phyloP scores from a whole-genome alignment of 805 yeast genomes.

The Cyberlindnera japonica region DNA sequence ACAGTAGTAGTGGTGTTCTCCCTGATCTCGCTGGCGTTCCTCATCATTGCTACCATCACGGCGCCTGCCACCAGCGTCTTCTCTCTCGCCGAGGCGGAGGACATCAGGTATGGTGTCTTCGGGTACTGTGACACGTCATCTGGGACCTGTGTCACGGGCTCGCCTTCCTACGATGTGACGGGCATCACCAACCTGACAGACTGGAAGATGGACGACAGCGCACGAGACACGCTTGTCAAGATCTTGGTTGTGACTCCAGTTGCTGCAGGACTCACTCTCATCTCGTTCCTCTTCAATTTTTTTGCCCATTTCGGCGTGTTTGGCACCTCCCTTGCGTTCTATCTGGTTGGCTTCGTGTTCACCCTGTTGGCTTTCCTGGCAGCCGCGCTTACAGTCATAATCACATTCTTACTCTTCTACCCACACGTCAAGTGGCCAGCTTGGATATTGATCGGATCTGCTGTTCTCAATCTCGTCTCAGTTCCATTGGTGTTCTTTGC shows the following conservation, averaged over 20 bases:
- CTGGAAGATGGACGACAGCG: constrained; percentile 46
- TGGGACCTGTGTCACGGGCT: constrained; percentile 40
- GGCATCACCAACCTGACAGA: constrained; percentile 29
- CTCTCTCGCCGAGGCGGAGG: constrained; percentile 44
- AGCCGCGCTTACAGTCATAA: constrained; percentile 52
- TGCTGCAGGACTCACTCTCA: constrained; percentile 59
- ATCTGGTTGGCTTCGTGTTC: constrained; percentile 43
- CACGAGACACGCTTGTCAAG: constrained; percentile 51
- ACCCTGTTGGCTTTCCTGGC: constrained; percentile 48
- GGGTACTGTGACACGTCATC: constrained; percentile 50
- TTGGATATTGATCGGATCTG: constrained; percentile 69
- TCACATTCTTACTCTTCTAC: constrained; percentile 52
- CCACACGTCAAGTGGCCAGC: constrained; percentile 70
- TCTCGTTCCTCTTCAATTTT: constrained; percentile 37
- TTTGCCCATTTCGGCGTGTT: constrained; percentile 31
- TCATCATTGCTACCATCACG: constrained; percentile 57
- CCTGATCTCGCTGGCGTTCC: constrained; percentile 54
- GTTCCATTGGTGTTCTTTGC: constrained; percentile 48
- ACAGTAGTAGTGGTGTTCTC: constrained; percentile 43
- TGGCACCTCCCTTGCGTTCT: constrained; percentile 27
- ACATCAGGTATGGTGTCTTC: constrained; percentile 56
- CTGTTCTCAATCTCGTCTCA: constrained; percentile 50
- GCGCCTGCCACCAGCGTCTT: constrained; percentile 54
- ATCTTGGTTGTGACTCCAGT: constrained; percentile 60
- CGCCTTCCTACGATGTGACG: constrained; percentile 38